A percentile compares a stretch with the other conserved stretches of the same genome.
These are phyloP conservation scores for Paracoccidioides lutzii DNA, from an alignment of 2,329 filamentous ascomycete genomes.

Conservation along the genomic window DNA sequence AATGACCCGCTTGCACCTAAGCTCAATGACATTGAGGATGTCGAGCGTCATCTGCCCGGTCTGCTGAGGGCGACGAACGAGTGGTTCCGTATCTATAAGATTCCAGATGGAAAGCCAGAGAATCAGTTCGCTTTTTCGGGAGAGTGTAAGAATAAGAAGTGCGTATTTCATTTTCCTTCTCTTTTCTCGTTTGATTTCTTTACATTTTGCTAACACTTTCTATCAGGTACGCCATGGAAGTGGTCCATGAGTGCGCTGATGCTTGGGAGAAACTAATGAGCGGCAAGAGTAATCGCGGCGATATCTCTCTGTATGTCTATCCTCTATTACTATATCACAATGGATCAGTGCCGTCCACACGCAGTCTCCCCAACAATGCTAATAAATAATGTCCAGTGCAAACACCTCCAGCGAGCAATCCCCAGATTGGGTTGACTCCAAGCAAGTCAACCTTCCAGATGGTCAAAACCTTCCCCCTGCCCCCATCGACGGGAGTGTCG, in stretches of 20 bases:
- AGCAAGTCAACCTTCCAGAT: constrained; percentile 62
- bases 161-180: constrained; percentile 17
- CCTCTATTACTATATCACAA: background rate
- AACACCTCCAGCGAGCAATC: constrained; percentile 69
- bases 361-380: background rate
- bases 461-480: constrained; percentile 70
- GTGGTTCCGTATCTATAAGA: constrained; percentile 99
- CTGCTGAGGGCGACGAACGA: constrained; percentile 96
- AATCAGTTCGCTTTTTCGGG: constrained; percentile 99
- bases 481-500: constrained; percentile 89
- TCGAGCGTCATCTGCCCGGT: constrained; percentile 94
- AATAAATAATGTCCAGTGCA: constrained; percentile 42
- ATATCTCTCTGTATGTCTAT: constrained; percentile 65
- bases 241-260: constrained; percentile 89
- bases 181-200: background rate
- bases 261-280: constrained; percentile 94
- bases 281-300: constrained; percentile 68
- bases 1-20: constrained; percentile 93
- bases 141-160: constrained; percentile 99
- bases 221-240: constrained; percentile 74
- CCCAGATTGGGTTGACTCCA: constrained; percentile 53
- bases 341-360: too few relatives aligned
- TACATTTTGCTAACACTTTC: background rate
- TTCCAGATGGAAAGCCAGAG: constrained; percentile 99
- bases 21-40: constrained; percentile 97